These are phyloP conservation scores for Tremella yokohamensis DNA, from an alignment of 768 basidiomycete genomes.

Conservation along the genomic window DNA sequence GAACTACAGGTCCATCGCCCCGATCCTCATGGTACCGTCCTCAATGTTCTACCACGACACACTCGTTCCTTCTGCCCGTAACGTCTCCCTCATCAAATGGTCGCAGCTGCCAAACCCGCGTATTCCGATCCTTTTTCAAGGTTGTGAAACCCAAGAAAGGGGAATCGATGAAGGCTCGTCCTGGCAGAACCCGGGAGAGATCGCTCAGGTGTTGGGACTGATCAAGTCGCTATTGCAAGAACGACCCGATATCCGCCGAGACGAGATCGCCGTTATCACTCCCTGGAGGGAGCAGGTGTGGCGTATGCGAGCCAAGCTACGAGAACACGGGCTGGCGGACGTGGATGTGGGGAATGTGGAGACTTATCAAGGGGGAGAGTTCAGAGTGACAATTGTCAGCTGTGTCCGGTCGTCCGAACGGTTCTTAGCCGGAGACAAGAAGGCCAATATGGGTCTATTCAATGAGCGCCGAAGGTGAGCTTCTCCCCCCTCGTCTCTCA, in stretches of 20 bases:
- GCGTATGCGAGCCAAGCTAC: conserved; percentile 43
- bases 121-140: conserved; percentile 46
- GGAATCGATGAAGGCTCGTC: conserved; percentile 49
- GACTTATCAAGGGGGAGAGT: conserved; percentile 52
- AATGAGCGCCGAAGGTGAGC: conserved; percentile 48
- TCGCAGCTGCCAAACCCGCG: conserved; percentile 28
- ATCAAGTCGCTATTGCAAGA: conserved; percentile 27
- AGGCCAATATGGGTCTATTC: conserved; percentile 47
- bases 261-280: conserved; percentile 50
- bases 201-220: conserved; percentile 27
- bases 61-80: conserved; percentile 36
- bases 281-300: conserved; percentile 53
- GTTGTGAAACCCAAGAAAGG: conserved; percentile 41
- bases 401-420: conserved; percentile 38
- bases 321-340: conserved; percentile 29
- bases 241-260: conserved; percentile 19
- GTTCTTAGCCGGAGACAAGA: conserved; percentile 45
- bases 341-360: conserved; percentile 52
- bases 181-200: conserved; percentile 48
- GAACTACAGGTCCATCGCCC: conserved; percentile 50
- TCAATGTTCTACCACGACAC: conserved; percentile 51
- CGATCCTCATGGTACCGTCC: conserved; percentile 50
- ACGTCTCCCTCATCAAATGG: conserved; percentile 33
- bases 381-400: conserved; percentile 36
- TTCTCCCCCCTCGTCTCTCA: neutral